These are phyloP conservation scores for Trichodelitschia bisporula DNA, from an alignment of 495 filamentous ascomycete genomes.

Conservation along the genomic window DNA sequence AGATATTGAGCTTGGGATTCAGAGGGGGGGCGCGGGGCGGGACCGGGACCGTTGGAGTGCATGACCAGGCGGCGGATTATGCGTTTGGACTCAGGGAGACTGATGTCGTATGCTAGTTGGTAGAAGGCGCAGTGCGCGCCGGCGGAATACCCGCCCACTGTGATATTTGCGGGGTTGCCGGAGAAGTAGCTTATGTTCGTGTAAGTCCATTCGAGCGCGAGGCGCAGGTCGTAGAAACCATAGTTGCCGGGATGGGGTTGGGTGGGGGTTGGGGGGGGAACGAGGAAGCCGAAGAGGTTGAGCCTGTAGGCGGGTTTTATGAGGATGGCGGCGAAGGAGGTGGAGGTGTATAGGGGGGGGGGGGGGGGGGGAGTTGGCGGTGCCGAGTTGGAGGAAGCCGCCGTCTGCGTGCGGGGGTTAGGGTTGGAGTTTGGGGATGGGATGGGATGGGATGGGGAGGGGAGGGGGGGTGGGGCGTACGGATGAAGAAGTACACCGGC, in stretches of 20 bases:
- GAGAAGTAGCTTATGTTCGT: slow-evolving; percentile 16
- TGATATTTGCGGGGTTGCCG: slow-evolving; percentile 16
- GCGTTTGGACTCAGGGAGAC: slow-evolving; percentile 17
- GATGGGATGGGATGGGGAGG: not conserved
- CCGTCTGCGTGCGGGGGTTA: slow-evolving; percentile 24
- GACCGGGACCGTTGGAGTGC: slow-evolving; percentile 29
- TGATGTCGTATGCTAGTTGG: slow-evolving; percentile 30
- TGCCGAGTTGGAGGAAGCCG: slow-evolving; percentile 32
- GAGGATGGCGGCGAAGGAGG: slow-evolving; percentile 12
- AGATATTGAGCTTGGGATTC: slow-evolving; percentile 30
- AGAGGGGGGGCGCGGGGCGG: slow-evolving; percentile 23
- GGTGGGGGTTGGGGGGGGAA: too few species aligned
- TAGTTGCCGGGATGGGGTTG: slow-evolving; percentile 11
- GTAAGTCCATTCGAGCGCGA: slow-evolving; percentile 18
- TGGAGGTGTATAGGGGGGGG: slow-evolving; percentile 12
- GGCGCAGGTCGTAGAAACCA: slow-evolving; percentile 19
- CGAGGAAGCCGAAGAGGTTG: slow-evolving; percentile 18
- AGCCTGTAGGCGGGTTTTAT: slow-evolving; percentile 17
- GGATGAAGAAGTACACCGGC: slow-evolving; percentile 19
- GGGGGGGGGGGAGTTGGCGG: slow-evolving; percentile 18
- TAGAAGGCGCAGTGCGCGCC: slow-evolving; percentile 22
- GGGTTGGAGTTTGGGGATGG: slow-evolving; percentile 1
- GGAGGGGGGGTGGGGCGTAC: slow-evolving; percentile 3
- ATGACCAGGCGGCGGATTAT: slow-evolving; percentile 24
- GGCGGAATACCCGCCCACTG: slow-evolving; percentile 17